Evolutionary conservation across 805 yeast genomes (phyloP), one percentile per base, ranked within the genome.

Genomic region (Nakazawaea wyomingensis): DNA sequence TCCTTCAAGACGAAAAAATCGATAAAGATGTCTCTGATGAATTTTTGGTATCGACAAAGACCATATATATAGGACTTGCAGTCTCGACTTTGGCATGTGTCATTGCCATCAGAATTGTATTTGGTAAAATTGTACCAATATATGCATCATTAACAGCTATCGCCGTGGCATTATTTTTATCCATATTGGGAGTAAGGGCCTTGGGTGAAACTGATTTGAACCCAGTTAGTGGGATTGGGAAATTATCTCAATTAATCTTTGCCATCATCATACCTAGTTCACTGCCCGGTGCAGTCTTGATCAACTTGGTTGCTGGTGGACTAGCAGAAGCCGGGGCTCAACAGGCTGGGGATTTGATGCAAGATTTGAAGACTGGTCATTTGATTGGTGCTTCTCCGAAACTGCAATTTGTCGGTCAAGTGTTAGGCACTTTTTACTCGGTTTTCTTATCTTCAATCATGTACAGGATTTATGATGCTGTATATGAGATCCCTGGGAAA

Each of bases 261-360:
- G 96, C 97, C 0, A 56, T 88, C 10, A 70, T 91, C 5, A 73
- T 89, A 20, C 96, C 96, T 0, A 68, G 70, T 26, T 60, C 68
- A 35, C 85, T 81, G 45, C 95, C 95, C 1, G 89, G 95, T 2
- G 77, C 88, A 9, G 87, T 93, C 4, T 65, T 91, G 32, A 79
- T 88, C 35, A 93, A 91, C 57, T 67, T 91, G 38, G 84, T 91
- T 1, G 96, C 97, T 4, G 99, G 99, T 14, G 99, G 96, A 11
- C 81, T 91, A 33, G 95, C 98, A 1, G 99, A 91, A 65, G 97
- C 98, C 0, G 98, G 98, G 7, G 96, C 99, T 2, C 98, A 93
- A 65, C 99, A 91, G 64, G 97, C 98, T 2, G 98, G 99, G 24
- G 99, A 91, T 63, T 69, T 91, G 56, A 86, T 93, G 96, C 99